These are phyloP conservation scores for Zasmidium angulare DNA, from an alignment of 2,329 filamentous ascomycete species.

Conservation along the genomic window DNA sequence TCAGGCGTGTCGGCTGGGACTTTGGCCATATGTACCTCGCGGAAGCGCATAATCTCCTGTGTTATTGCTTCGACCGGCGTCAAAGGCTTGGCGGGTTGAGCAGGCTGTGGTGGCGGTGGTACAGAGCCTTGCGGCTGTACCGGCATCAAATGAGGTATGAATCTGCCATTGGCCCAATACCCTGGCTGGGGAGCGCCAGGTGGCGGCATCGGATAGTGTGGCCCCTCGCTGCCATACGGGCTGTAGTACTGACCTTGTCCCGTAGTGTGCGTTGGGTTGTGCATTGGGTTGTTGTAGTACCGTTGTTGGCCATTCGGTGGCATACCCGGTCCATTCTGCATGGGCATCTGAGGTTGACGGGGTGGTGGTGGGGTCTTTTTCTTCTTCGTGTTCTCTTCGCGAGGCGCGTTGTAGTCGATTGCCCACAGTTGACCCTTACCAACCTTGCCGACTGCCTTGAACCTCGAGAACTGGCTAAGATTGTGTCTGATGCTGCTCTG, in stretches of 20 bases:
- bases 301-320: slow-evolving; percentile 16
- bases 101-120: background rate
- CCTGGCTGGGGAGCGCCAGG: too few species aligned
- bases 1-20: background rate
- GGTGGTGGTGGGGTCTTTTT: slow-evolving; percentile 45
- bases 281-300: slow-evolving; percentile 14
- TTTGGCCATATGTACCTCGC: background rate
- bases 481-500: slow-evolving; percentile 68
- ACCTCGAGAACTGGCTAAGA: slow-evolving; percentile 58
- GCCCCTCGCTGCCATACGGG: slow-evolving; percentile 8
- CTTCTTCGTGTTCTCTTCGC: slow-evolving; percentile 54
- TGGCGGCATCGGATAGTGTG: background rate
- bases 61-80: background rate
- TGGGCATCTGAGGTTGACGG: slow-evolving; percentile 17
- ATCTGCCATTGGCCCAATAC: background rate
- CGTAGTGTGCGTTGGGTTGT: slow-evolving; percentile 13
- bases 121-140: background rate
- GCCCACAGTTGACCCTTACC: slow-evolving; percentile 66
- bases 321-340: slow-evolving; percentile 24
- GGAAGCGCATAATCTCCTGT: slow-evolving; percentile 3
- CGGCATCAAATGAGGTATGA: background rate
- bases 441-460: slow-evolving; percentile 59
- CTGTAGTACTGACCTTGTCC: slow-evolving; percentile 16
- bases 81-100: background rate
- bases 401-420: slow-evolving; percentile 58